These are phyloP conservation scores for Talaromyces sp. DNA, from an alignment of 2,329 filamentous ascomycete genomes.

Conservation along the genomic window DNA sequence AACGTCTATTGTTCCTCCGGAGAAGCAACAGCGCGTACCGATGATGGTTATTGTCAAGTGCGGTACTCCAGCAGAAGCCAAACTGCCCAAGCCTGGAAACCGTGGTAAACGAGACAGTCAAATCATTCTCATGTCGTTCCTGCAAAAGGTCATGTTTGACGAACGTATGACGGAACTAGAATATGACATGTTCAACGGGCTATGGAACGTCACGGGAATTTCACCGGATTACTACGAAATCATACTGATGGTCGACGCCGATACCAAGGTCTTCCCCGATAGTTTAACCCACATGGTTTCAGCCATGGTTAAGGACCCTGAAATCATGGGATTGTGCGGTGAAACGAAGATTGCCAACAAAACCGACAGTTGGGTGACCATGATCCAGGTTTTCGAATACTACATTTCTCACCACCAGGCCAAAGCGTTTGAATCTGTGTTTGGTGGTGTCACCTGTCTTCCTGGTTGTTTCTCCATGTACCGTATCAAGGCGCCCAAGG, in stretches of 20 bases:
- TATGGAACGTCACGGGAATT: constrained; percentile 98
- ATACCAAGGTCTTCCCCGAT: constrained; percentile 98
- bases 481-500: constrained; percentile 97
- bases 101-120: constrained; percentile 98
- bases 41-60: constrained; percentile 98
- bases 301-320: constrained; percentile 97
- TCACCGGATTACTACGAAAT: constrained; percentile 97
- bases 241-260: constrained; percentile 97
- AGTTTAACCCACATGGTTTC: constrained; percentile 98
- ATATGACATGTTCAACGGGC: constrained; percentile 98
- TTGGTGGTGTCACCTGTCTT: constrained; percentile 97
- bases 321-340: constrained; percentile 97
- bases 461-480: constrained; percentile 99
- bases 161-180: constrained; percentile 99
- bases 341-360: constrained; percentile 99
- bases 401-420: constrained; percentile 97
- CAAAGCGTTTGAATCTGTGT: constrained; percentile 97
- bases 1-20: constrained; percentile 69
- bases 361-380: constrained; percentile 86
- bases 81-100: constrained; percentile 85
- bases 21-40: constrained; percentile 93
- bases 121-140: constrained; percentile 98
- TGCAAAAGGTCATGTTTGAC: constrained; percentile 99
- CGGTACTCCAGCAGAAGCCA: constrained; percentile 81
- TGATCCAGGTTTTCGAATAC: constrained; percentile 96